Base-by-base conservation (phyloP, 768 basidiomycete genomes). In the Vararia minispora region DNA sequence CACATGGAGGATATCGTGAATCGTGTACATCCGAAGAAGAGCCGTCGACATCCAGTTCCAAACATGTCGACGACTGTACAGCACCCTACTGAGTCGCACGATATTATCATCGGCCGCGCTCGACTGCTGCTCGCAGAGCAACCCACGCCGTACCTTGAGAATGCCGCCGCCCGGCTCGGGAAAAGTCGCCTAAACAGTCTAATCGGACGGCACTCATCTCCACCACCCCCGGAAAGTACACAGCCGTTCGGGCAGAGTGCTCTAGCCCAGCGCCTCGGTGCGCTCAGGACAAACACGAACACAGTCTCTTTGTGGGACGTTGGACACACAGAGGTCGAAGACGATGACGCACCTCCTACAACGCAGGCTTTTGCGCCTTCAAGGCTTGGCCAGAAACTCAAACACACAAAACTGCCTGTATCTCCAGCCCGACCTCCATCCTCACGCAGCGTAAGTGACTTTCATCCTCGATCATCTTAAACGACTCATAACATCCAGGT, bases 401-500 rank as follows among this genome's bases (percentile, higher is more conserved):
- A n/a, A n/a, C n/a, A n/a, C n/a, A n/a, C n/a, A n/a, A n/a, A 28
- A 14, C 28, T 28, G 28, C 28, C 28, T 28, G 12, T 12, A 14
- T 12, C 28, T 14, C 12, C 4, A 28, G 12, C 16, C 16, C 28
- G 4, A 12, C 12, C 28, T 12, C 16, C 8, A 12, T 14, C 16
- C 12, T 28, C 31, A 10, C 10, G 10, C 16, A 33, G 31, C 25
- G 28, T 37, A 27, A 23, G 31, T 30, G 28, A 23, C 18, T 16
- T n/a, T 20, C 16, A 7, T 6, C n/a, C 24, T 28, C 6, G 18
- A 23, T 6, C 10, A 8, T 24, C 12, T 11, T 44, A 47, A 40
- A 47, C 30, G 50, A 54, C 61, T 65, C 52, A 65, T 60, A 55
- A 59, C 56, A 41, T 45, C 20, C 45, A 64, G 62, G 29, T 22